Base-by-base conservation (phyloP, 1,139 yeast genomes). In the Ogataea hybrid region DNA sequence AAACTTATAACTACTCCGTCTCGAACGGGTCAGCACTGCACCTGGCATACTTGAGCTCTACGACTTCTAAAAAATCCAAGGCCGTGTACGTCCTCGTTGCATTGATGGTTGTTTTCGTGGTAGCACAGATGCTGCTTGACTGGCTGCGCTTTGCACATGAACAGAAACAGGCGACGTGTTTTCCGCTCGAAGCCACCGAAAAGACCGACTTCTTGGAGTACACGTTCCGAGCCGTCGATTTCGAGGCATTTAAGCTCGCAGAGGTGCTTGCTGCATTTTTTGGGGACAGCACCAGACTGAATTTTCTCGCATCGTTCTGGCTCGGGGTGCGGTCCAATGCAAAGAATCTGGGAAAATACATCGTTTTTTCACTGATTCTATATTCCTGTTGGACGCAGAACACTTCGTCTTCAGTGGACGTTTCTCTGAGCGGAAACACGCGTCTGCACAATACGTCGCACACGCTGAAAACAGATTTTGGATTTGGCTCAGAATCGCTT, bases 61-160 rank as follows among this genome's bases (percentile, higher is more conserved):
- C 20, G 6, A 7, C 20, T 7, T 18, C 20, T 6, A 18, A 6
- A 18, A 6, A 5, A 6, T 6, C 7, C 8, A 18, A 18, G 8
- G 20, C 20, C 8, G 20, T 18, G 20, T 18, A 18, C 20, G 20
- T 2, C 10, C 29, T 39, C 2, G n/a, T 25, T 2, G 28, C 28
- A 2, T 16, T 42, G 3, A 11, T 37, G 14, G 21, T 39, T 6
- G 28, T 43, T 0, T 11, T 41, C 6, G 31, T 32, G 15, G 21
- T 16, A 5, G 14, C 28, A 6, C 48, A 42, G 17, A 15, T 47
- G 23, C 15, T 28, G 5, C 42, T 50, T 44, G 36, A 43, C 9
- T 49, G 51, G 49, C 30, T 48, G 6, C 42, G 40, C 9, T 49
- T 42, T 28, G 33, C 25, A 35, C 37, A 50, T 32, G 52, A 50